Evolutionary conservation across 495 filamentous ascomycete species (phyloP), one percentile per base, ranked within the genome.

Genomic region (Aspergillus carlsbadensis): DNA sequence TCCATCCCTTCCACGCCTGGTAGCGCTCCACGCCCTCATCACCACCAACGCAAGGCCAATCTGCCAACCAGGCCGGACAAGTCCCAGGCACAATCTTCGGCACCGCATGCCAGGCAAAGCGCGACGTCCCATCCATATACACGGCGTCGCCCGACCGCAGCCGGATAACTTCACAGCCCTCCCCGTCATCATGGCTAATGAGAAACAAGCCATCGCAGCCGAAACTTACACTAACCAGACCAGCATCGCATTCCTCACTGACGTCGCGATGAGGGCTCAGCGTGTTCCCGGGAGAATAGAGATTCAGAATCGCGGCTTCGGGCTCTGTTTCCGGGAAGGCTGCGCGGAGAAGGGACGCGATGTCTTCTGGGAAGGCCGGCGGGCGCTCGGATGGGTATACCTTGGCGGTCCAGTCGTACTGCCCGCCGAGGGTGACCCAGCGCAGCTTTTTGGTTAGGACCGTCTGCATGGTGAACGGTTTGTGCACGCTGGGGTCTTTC

Each of bases 91-190:
- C 44, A 22, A 96, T 84, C 62, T 88, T 89, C 5, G 93, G 92
- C 11, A 97, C 92, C 4, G 88, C 91, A 75, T 97, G 92, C 94
- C 92, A 97, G 11, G 92, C 94, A 70, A 89, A 92, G 45, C 92
- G 74, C 8, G 88, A 84, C 49, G 83, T 78, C 34, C 88, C 82
- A 45, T 82, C 83, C 89, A 96, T 94, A 50, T 91, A 89, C 1
- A 96, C 81, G 1, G 83, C 87, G 72, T 93, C 91, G 0, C 91
- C 92, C 5, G 90, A 93, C 8, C 81, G 79, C 35, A 96, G 74
- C 21, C 89, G 76, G 44, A 94, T 69, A 4, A 87, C 71, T 22
- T 89, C 67, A 36, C 80, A 84, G 4, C 69, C 69, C 17, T 65
- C 77, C 6, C 58, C 62, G 54, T 76, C 59, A 35, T 75, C 66